Conservation (phyloP, 1,284 basidiomycete species). For the Trichosporon sp. region DNA sequence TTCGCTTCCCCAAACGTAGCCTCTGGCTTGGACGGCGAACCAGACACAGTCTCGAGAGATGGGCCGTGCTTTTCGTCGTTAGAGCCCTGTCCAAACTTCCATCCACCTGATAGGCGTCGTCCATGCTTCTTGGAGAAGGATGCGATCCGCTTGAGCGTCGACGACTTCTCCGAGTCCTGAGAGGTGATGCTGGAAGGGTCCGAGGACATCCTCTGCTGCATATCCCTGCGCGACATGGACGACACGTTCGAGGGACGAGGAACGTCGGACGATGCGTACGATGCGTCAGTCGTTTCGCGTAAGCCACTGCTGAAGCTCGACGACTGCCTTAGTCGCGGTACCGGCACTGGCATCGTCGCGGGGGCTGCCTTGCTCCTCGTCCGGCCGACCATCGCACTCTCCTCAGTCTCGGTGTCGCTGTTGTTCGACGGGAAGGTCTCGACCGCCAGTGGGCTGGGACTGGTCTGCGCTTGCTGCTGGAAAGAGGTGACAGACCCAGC, state of each 20-base stretch:
- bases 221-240: not conserved
- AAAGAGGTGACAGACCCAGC: not conserved
- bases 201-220: not conserved
- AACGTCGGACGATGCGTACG: not conserved
- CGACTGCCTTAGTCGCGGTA: not conserved
- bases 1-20: not conserved
- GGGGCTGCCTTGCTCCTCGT: not conserved
- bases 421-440: not conserved
- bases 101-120: slow-evolving; percentile 37
- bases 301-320: not conserved
- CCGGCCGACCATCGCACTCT: not conserved
- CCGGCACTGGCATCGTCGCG: not conserved
- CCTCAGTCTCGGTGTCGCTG: slow-evolving; percentile 29
- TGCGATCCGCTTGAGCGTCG: slow-evolving; percentile 29
- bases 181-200: not conserved
- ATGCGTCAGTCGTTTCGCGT: not conserved
- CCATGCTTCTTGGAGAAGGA: slow-evolving; percentile 42
- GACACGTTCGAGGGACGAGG: not conserved
- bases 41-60: slow-evolving; percentile 29
- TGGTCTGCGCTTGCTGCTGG: not conserved
- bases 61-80: not conserved
- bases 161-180: not conserved
- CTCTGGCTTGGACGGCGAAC: slow-evolving; percentile 31
- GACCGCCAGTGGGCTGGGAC: not conserved
- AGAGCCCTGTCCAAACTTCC: slow-evolving; percentile 28